These are phyloP conservation scores for Bryoerythrophyllum caledonicum DNA, from an alignment of 225 moss, liverwort and hornwort genomes.

Conservation along the genomic window DNA sequence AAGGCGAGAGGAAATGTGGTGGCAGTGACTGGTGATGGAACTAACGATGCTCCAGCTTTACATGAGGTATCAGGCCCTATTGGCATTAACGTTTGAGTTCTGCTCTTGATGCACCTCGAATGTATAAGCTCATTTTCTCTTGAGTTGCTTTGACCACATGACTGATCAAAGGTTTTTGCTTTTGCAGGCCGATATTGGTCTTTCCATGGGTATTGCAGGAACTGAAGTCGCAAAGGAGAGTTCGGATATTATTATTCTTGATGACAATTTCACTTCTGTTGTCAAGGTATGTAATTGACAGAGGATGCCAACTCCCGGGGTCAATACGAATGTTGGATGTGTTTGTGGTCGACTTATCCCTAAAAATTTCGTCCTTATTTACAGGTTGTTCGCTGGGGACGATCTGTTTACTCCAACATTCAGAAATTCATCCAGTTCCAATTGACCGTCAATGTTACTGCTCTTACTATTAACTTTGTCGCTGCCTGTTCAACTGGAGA, in stretches of 20 bases:
- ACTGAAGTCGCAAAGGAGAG: constrained; percentile 91
- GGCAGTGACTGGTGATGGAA: constrained; percentile 73
- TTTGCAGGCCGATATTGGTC: constrained; percentile 66
- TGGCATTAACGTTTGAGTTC: background rate
- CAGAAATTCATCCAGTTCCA: constrained; percentile 98
- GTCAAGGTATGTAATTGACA: constrained; percentile 68
- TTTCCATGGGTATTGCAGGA: constrained; percentile 74
- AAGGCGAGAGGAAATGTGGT: constrained; percentile 51
- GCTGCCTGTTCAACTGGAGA: constrained; percentile 68
- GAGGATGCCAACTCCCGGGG: no score
- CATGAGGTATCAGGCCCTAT: constrained; percentile 46
- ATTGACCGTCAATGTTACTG: constrained; percentile 85
- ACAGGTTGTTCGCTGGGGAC: constrained; percentile 95
- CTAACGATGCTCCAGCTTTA: constrained; percentile 70
- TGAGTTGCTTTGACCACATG: background rate
- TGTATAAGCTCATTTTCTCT: background rate
- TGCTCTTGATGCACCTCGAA: background rate
- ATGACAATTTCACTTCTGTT: constrained; percentile 93
- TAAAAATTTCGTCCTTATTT: background rate
- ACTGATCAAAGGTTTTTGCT: constrained; percentile 15
- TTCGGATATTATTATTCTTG: constrained; percentile 92
- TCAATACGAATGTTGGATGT: no score
- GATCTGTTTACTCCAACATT: constrained; percentile 92
- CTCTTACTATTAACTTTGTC: constrained; percentile 83
- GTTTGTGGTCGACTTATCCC: background rate